These are phyloP conservation scores for Typha latifolia DNA, from an alignment of 176 grass and related monocot genomes.

Conservation along the genomic window DNA sequence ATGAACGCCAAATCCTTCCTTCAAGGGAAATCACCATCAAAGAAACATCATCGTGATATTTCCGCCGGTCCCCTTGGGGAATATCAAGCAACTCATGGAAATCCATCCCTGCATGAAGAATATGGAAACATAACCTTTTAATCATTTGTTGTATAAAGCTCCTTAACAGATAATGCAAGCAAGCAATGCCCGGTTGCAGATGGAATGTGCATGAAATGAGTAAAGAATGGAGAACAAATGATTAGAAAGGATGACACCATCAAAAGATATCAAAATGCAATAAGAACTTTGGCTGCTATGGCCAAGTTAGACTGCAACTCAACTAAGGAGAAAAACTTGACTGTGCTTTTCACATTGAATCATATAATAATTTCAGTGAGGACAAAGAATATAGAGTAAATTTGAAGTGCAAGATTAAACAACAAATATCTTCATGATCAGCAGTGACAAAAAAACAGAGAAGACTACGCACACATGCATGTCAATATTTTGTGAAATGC, in stretches of 20 bases:
- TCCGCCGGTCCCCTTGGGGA: conserved; percentile 61
- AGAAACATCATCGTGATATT: conserved; percentile 84
- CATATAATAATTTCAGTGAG: too few species aligned
- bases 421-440: too few species aligned
- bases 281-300: too few species aligned
- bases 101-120: conserved; percentile 49
- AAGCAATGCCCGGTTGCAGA: background rate
- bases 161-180: background rate
- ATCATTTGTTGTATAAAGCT: background rate
- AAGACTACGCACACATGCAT: too few species aligned
- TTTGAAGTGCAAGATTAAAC: too few species aligned
- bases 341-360: too few species aligned
- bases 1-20: conserved; percentile 72
- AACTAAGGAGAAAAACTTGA: too few species aligned
- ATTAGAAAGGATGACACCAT: background rate
- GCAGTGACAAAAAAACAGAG: too few species aligned
- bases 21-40: conserved; percentile 77
- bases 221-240: background rate
- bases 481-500: too few species aligned
- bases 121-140: conserved; percentile 9
- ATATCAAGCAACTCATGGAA: conserved; percentile 81
- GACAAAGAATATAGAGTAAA: too few species aligned
- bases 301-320: background rate
- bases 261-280: background rate
- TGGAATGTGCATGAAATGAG: background rate